A percentile compares a stretch with the other conserved stretches of the same genome.
phyloP scores from a whole-genome alignment of 1,284 basidiomycete genomes.

The Cystobasidium pallidum region DNA sequence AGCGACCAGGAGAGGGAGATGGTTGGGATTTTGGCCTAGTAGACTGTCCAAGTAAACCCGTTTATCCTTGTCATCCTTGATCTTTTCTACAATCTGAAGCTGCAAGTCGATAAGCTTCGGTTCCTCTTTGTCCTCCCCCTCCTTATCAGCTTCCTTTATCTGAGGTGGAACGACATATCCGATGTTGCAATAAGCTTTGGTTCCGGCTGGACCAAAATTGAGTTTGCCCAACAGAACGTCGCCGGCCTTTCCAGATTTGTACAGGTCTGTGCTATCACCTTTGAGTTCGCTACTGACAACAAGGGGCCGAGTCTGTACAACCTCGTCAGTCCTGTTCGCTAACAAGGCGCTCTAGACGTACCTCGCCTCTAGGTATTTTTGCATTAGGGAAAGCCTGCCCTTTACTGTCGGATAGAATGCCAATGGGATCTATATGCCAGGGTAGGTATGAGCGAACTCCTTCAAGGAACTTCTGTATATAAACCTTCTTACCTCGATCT shows the following conservation, averaged over 20 bases:
- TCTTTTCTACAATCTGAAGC: conserved; percentile 54
- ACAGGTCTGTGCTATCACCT: conserved; percentile 52
- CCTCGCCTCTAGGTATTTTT: conserved; percentile 54
- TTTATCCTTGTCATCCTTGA: conserved; percentile 53
- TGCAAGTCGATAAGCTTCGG: conserved; percentile 53
- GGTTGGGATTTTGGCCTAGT: conserved; percentile 53
- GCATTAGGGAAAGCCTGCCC: conserved; percentile 52
- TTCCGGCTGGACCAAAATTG: conserved; percentile 48
- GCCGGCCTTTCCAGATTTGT: conserved; percentile 55
- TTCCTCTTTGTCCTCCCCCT: conserved; percentile 24
- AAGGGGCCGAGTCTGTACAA: conserved; percentile 52
- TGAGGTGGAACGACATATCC: conserved; percentile 55
- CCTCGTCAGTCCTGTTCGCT: background rate
- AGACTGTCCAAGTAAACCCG: conserved; percentile 53
- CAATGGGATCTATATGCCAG: conserved; percentile 55
- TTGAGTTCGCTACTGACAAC: conserved; percentile 54
- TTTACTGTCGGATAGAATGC: conserved; percentile 50
- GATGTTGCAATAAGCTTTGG: conserved; percentile 51
- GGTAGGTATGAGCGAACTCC: background rate
- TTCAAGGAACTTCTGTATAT: background rate
- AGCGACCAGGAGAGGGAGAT: conserved; percentile 53
- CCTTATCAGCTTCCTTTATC: conserved; percentile 49
- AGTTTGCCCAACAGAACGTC: conserved; percentile 55
- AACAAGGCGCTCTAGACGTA: background rate
- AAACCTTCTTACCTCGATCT: conserved; percentile 46